Percentiles rank a stretch among this genome's conserved stretches.
Evolutionary conservation across 1,284 basidiomycete species (phyloP).

Genomic region (Singerocomus inundabilis): DNA sequence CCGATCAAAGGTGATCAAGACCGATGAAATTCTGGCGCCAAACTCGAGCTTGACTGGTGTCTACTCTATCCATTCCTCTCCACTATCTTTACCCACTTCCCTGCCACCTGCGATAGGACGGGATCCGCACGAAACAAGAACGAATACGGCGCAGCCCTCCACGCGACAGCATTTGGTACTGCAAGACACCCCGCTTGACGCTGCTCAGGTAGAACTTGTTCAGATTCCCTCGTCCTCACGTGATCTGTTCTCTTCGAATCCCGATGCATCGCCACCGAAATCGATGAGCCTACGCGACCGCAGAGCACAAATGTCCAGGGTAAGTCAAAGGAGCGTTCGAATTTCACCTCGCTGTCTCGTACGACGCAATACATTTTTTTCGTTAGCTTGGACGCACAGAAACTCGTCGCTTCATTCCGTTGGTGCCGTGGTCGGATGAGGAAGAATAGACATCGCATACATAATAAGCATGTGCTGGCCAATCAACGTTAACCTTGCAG

Average conservation of each 20-base stretch:
- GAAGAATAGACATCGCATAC: constrained; percentile 19
- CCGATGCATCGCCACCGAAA: constrained; percentile 16
- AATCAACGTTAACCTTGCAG: constrained; percentile 20
- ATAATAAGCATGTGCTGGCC: constrained; percentile 18
- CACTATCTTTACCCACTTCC: constrained; percentile 12
- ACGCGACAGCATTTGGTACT: background rate
- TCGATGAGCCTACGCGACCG: constrained; percentile 33
- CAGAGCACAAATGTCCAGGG: constrained; percentile 30
- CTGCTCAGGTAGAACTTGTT: background rate
- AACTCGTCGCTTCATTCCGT: constrained; percentile 30
- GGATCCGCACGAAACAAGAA: background rate
- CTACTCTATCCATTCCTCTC: constrained; percentile 23
- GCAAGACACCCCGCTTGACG: background rate
- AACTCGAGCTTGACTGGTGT: constrained; percentile 3
- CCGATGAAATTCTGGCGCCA: constrained; percentile 17
- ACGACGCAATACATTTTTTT: background rate
- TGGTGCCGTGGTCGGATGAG: constrained; percentile 33
- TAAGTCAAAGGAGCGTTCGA: constrained; percentile 12
- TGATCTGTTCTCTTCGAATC: constrained; percentile 1
- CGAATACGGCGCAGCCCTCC: background rate
- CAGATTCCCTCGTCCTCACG: background rate
- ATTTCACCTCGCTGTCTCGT: background rate
- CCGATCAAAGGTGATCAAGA: constrained; percentile 17
- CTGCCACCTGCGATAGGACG: background rate
- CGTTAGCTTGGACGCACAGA: constrained; percentile 25